Evolutionary conservation across 2,329 filamentous ascomycete genomes (phyloP), one percentile per base, ranked within the genome.

Genomic region (Blastomyces parvus): DNA sequence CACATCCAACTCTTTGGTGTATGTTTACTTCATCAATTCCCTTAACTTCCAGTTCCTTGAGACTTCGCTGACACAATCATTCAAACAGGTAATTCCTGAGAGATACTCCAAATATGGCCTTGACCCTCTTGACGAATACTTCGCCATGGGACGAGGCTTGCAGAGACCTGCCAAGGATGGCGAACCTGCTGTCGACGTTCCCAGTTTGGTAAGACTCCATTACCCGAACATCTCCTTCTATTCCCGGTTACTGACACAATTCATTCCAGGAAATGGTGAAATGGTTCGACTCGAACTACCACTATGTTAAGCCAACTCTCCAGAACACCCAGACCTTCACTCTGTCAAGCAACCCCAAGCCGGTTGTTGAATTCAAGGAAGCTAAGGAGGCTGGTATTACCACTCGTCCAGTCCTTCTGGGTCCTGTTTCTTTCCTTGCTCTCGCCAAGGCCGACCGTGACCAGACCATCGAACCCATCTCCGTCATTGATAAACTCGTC

Each of bases 231-330:
- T 27, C 56, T 19, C 56, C 59, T 62, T 62, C 61, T 61, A 62
- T 56, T n/a, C 65, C 58, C 22, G 55, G 22, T 27, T 65, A 60
- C 65, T 57, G 40, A 57, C 55, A 71, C 76, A 70, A 79, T 50
- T 59, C 8, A 52, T 33, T 65, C 38, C 65, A 83, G 82, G 94
- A 99, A 86, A 99, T 99, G 94, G 94, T 99, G 74, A 99, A 99
- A 86, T 99, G 94, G 94, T 99, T 99, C 78, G 94, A 99, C 85
- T 96, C 91, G 70, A 99, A 99, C 89, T 99, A 99, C 88, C 94
- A 97, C 86, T 99, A 99, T 80, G 94, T 97, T 82, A 97, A 97
- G 88, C 94, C 94, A 69, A 97, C 94, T 67, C 86, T 99, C 70
- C 91, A 97, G 82, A 88, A 97, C 82, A 89, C 90, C 85, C 94